These are phyloP conservation scores for Candida khao-thaluensis DNA, from an alignment of 805 yeast species.

Conservation along the genomic window DNA sequence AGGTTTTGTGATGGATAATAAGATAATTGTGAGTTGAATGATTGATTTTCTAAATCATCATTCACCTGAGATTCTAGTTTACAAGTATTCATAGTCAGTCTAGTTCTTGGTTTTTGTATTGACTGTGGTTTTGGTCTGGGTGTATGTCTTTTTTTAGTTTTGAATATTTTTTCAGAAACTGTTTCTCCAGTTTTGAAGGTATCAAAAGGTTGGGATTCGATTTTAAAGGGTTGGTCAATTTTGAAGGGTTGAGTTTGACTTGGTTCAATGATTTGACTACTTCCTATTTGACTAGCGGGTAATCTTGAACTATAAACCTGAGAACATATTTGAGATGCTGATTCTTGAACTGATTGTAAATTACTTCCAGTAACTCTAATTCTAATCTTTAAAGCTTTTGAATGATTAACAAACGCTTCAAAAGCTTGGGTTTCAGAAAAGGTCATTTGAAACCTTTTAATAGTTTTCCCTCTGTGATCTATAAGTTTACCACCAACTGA, in stretches of 20 bases:
- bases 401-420: conserved; percentile 9
- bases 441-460: conserved; percentile 30
- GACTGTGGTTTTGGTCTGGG: too few relatives aligned
- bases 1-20: neutral
- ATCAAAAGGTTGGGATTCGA: too few relatives aligned
- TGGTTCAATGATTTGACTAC: too few relatives aligned
- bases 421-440: conserved; percentile 14
- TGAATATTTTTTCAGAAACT: too few relatives aligned
- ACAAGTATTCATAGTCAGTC: too few relatives aligned
- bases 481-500: conserved; percentile 27
- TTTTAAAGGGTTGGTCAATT: too few relatives aligned
- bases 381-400: conserved; percentile 1
- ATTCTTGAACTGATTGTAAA: neutral
- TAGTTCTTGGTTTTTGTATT: too few relatives aligned
- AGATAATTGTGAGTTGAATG: neutral
- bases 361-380: neutral
- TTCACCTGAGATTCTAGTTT: neutral
- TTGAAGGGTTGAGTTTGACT: neutral
- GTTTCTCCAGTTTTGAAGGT: too few relatives aligned
- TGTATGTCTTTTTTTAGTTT: too few relatives aligned
- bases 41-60: neutral
- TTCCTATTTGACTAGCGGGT: neutral
- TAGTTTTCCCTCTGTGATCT: conserved; percentile 19
- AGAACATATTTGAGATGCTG: conserved; percentile 1
- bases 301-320: neutral